These are phyloP conservation scores for Xylaria curta DNA, from an alignment of 495 filamentous ascomycete genomes.

Conservation along the genomic window DNA sequence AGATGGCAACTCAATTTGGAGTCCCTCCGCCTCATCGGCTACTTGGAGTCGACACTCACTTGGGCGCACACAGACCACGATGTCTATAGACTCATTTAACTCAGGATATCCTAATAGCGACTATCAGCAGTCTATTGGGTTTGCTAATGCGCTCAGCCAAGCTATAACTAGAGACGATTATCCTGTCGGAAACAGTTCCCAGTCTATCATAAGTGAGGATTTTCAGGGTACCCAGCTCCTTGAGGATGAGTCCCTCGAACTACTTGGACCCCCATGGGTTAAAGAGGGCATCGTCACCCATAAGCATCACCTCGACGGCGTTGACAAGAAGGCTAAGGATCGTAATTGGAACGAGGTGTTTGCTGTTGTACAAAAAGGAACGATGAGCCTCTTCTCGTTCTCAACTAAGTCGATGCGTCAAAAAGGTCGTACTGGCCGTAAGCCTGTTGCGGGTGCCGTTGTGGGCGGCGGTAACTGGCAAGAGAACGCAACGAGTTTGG, in stretches of 20 bases:
- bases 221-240: slow-evolving; percentile 70
- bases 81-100: slow-evolving; percentile 87
- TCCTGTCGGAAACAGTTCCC: slow-evolving; percentile 59
- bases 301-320: slow-evolving; percentile 90
- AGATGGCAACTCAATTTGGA: slow-evolving; percentile 89
- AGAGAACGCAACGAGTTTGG: slow-evolving; percentile 87
- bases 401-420: slow-evolving; percentile 74
- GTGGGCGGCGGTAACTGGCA: slow-evolving; percentile 98
- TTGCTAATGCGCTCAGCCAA: slow-evolving; percentile 95
- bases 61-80: slow-evolving; percentile 85
- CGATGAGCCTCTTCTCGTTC: slow-evolving; percentile 94
- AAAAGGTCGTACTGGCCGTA: slow-evolving; percentile 60
- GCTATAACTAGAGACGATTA: slow-evolving; percentile 95
- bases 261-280: slow-evolving; percentile 93
- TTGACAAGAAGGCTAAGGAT: slow-evolving; percentile 90
- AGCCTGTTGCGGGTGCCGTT: slow-evolving; percentile 45
- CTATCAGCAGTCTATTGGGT: slow-evolving; percentile 95
- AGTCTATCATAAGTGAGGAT: slow-evolving; percentile 59
- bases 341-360: slow-evolving; percentile 94
- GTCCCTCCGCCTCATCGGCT: slow-evolving; percentile 74
- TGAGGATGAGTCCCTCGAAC: slow-evolving; percentile 89
- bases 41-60: slow-evolving; percentile 96
- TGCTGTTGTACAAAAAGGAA: slow-evolving; percentile 97
- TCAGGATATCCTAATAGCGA: slow-evolving; percentile 80
- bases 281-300: slow-evolving; percentile 96